These are phyloP conservation scores for Penicillium aurantiogriseum DNA, from an alignment of 2,329 filamentous ascomycete genomes.

Conservation along the genomic window DNA sequence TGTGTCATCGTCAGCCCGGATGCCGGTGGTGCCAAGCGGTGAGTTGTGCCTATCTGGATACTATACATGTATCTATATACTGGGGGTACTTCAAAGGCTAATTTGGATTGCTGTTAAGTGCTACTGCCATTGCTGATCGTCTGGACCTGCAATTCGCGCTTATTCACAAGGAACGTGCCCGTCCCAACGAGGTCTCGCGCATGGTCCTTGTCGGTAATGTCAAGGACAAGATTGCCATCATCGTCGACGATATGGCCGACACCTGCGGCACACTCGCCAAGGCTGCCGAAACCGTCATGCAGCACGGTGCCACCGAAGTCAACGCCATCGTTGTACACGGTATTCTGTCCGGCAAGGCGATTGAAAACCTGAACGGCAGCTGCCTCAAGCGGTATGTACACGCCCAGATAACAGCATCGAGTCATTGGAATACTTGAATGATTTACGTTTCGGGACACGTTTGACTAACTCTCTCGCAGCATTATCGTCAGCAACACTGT, in stretches of 20 bases:
- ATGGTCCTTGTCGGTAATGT: slow-evolving; percentile 98
- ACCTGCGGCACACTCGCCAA: slow-evolving; percentile 88
- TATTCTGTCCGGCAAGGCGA: slow-evolving; percentile 83
- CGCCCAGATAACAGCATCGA: background rate
- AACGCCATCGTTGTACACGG: slow-evolving; percentile 95
- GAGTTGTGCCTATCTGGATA: slow-evolving; percentile 21
- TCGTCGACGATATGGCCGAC: slow-evolving; percentile 98
- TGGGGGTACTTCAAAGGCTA: background rate
- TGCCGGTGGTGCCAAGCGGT: slow-evolving; percentile 89
- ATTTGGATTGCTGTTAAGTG: slow-evolving; percentile 51
- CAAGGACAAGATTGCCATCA: slow-evolving; percentile 83
- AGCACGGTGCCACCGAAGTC: slow-evolving; percentile 81
- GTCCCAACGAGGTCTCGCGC: slow-evolving; percentile 85
- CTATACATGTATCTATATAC: background rate
- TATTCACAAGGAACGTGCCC: slow-evolving; percentile 93
- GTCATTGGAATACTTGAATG: background rate
- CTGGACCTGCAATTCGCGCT: slow-evolving; percentile 88
- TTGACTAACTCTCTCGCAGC: slow-evolving; percentile 43
- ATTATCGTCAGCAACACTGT: slow-evolving; percentile 91
- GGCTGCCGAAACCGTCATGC: slow-evolving; percentile 82
- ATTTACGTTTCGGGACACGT: background rate
- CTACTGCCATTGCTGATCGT: slow-evolving; percentile 88
- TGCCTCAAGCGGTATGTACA: slow-evolving; percentile 51
- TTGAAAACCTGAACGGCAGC: slow-evolving; percentile 79
- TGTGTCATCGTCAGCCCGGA: slow-evolving; percentile 94